Evolutionary conservation across 2,329 filamentous ascomycete genomes (phyloP), one percentile per base, ranked within the genome.

Genomic region (Dothistroma septosporum): DNA sequence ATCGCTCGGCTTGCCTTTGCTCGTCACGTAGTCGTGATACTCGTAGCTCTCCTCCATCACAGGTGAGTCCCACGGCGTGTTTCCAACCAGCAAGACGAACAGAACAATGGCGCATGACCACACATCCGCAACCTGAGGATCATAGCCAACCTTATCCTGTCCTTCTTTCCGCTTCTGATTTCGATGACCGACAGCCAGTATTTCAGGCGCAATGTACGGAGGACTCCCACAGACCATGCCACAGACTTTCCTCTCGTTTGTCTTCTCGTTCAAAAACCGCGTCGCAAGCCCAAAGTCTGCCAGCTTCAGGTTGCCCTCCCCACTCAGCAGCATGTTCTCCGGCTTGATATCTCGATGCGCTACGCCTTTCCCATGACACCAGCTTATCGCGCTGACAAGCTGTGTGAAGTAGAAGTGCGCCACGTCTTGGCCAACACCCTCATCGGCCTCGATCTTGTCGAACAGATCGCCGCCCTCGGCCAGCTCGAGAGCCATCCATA

Each of bases 91-190:
- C 4, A 99, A 80, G 37, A 97, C 94, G 72, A 99, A 99, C 4
- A 99, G 81, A n/a, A 99, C 95, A 57, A 99, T 92, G 35, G 94
- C 94, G 69, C 92, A 97, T 16, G 92, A 97, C 95, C 95, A 99
- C 59, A 99, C 88, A 72, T 99, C 94, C 41, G 91, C 90, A 47
- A 91, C 77, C 63, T 97, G 91, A 8, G 92, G 87, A 32, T 83
- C 82, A 72, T 93, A 93, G 58, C 88, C 86, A 53, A 73, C 70
- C 28, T 82, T 78, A 55, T 82, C 76, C 41, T 81, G 69, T 46
- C 64, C 68, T 31, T 82, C 76, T 72, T 79, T 82, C 61, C 72
- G 72, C 63, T 79, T 77, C 68, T 74, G 73, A 59, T 77, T 79
- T 52, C 73, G 68, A 57, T 76, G 80, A 50, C 83, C 83, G 33